These are phyloP conservation scores for Geotrichum reessii DNA, from an alignment of 1,139 yeast genomes.

Conservation along the genomic window DNA sequence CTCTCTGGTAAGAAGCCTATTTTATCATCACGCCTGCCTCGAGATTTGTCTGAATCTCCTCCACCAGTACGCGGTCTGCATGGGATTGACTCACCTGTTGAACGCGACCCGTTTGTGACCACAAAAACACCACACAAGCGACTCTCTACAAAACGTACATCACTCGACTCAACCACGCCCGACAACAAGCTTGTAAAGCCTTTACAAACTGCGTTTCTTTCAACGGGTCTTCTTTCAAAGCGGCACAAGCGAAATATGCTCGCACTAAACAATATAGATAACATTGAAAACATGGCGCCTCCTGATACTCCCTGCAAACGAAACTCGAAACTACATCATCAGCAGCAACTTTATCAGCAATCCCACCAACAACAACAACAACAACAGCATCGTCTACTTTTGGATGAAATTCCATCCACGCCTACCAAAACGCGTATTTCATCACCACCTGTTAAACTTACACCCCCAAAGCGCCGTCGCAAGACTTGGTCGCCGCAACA, in stretches of 20 bases:
- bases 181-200: conserved; percentile 71
- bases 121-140: not conserved
- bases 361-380: not conserved
- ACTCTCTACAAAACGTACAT: not conserved
- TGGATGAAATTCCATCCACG: not conserved
- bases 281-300: conserved; percentile 29
- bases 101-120: not conserved
- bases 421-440: not conserved
- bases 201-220: conserved; percentile 77
- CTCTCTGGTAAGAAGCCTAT: not conserved
- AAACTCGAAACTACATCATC: not conserved
- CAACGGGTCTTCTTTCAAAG: conserved; percentile 71
- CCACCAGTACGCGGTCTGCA: not conserved
- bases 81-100: not conserved
- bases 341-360: conserved; percentile 37
- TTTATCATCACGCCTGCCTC: not conserved
- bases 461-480: conserved; percentile 6
- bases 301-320: conserved; percentile 81
- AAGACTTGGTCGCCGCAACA: not conserved
- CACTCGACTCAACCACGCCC: conserved; percentile 37
- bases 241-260: conserved; percentile 29
- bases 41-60: not conserved
- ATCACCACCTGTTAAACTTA: conserved; percentile 1
- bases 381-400: not conserved
- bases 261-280: not conserved